phyloP scores from a whole-genome alignment of 2,329 filamentous ascomycete genomes.

The Fusarium scirpi region DNA sequence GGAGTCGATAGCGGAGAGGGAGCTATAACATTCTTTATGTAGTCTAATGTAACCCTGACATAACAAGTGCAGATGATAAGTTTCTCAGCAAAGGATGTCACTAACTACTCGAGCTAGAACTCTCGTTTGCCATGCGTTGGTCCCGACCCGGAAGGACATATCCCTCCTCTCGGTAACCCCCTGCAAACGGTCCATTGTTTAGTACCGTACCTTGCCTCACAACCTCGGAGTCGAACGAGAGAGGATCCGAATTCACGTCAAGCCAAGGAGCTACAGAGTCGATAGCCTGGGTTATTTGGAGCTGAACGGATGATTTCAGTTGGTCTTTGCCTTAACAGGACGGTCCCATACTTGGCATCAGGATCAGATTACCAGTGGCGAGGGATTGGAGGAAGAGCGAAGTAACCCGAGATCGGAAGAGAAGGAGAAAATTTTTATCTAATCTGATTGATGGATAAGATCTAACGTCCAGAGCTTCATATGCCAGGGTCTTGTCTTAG shows the following conservation, averaged over 20 bases:
- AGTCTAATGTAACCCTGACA: conserved; percentile 26
- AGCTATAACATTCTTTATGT: conserved; percentile 27
- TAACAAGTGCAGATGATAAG: conserved; percentile 7
- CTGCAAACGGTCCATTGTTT: conserved; percentile 5
- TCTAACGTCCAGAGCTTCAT: conserved; percentile 21
- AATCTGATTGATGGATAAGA: conserved; percentile 45
- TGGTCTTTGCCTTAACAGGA: conserved; percentile 26
- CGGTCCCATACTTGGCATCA: conserved; percentile 15
- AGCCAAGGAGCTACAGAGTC: conserved; percentile 21
- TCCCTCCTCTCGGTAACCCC: conserved; percentile 6
- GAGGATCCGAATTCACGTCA: background rate
- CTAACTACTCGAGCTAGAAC: background rate
- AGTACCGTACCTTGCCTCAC: background rate
- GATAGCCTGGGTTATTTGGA: background rate
- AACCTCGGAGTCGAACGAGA: conserved; percentile 2
- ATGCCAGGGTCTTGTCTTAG: background rate
- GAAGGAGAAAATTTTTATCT: conserved; percentile 34
- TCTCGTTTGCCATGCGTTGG: conserved; percentile 13
- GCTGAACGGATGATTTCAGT: conserved; percentile 17
- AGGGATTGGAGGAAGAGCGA: conserved; percentile 20
- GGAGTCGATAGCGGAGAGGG: background rate
- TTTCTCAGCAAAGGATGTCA: background rate
- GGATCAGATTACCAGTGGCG: conserved; percentile 33
- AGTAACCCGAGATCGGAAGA: conserved; percentile 36
- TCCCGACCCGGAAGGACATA: background rate